Base-by-base conservation (phyloP, 192 early-diverging fungal species). In the Coemansia sp. region DNA sequence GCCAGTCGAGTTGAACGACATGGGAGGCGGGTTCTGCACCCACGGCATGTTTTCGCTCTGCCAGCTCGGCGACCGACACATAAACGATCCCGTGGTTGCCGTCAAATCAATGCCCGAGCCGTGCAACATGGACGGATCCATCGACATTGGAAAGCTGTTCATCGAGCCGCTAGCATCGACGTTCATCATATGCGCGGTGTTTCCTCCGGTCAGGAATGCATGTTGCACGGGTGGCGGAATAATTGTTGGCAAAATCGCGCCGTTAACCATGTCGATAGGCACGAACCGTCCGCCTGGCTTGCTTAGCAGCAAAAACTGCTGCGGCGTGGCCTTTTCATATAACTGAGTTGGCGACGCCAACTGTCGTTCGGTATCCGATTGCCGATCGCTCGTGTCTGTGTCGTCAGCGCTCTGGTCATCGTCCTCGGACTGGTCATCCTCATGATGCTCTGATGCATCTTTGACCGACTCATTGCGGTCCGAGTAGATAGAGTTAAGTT, bases 221-320 rank as follows among this genome's bases (percentile, higher is more conserved):
- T 60, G 17, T 9, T 57, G 66, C 39, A 81, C 48, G 10, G 22
- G 54, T 12, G 78, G 78, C 35, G 73, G 69, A 38, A 72, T 72
- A 10, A 81, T 66, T 2, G 78, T 75, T 6, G 72, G 64, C 43
- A 81, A 57, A 50, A 81, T 69, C 9, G 57, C 63, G 23, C 70
- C 66, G 5, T 72, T 53, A 6, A 64, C 17, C 78, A 81, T 81
- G 35, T 81, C 78, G 21, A 81, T 81, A 2, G 78, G 78, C 21
- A 81, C 78, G 64, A 81, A 81, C n/a, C 78, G 73, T n/a, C 73
- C 73, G 22, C 78, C 78, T 12, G 78, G 78, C 69, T 81, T 81
- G 60, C 78, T 81, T 21, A 81, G 62, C 12, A 81, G 70, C 60
- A 81, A 29, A 32, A 75, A 81, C 69, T 50, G 60, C 41, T 75